Base-by-base conservation (phyloP, 495 filamentous ascomycete genomes). In the Podospora australis region DNA sequence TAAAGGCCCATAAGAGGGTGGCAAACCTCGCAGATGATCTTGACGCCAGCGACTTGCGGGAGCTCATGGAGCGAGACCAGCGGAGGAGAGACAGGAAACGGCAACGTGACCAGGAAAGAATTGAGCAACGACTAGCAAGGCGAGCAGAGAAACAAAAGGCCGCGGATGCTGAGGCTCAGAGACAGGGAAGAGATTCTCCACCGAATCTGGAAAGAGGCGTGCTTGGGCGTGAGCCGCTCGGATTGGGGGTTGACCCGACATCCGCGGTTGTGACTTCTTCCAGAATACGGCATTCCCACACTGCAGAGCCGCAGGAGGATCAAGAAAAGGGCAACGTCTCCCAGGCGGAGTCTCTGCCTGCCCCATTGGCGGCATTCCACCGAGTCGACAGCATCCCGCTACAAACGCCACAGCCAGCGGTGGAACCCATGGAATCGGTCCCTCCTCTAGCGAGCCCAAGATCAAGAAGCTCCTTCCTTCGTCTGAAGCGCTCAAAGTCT, bases 21-120 rank as follows among this genome's bases (percentile, higher is more conserved):
- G 84, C 91, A 53, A 81, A 85, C 39, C 70, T 92, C 29, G 90
- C 88, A 19, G 84, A 95, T 62, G 82, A 86, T 30, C 70, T 95
- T 34, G 85, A 83, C 65, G 85, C 90, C 1, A 78, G 84, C 28
- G 86, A 83, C 56, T 57, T 96, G 41, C 75, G 89, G 16, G 86
- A 94, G 56, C 63, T 95, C 26, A 78, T 96, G 75, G 90, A 96
- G 48, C 70, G 90, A 46, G 90, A 96, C 60, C 73, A 84, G 50
- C 79, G 88, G 49, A 75, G 90, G 24, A 77, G 74, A 49, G 87
- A 95, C 48, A 81, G 78, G 60, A 88, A 87, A 68, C 74, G 74
- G 41, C 72, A 82, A 46, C 73, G 78, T 34, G 85, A 94, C 20
- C 80, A 83, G 48, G 84, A 90, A 52, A 82, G 71, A 49, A 62